These are phyloP conservation scores for Nitzschia sp. DNA, from an alignment of 108 stramenopile species.

Conservation along the genomic window DNA sequence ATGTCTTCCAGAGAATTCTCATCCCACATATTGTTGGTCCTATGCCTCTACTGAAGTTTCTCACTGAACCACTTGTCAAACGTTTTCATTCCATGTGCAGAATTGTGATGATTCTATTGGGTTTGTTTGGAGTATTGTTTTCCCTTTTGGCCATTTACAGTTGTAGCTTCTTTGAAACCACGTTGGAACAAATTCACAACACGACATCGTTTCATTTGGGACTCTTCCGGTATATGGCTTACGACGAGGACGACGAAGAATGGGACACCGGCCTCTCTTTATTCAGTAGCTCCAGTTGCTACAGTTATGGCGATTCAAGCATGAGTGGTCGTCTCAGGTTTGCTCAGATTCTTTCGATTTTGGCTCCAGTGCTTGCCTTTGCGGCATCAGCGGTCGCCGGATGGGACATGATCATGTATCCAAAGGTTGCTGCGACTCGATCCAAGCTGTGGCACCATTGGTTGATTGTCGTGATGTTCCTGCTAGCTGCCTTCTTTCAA, in stretches of 20 bases:
- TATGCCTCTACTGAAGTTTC: no score
- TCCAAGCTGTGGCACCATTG: not conserved
- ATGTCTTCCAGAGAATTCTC: no score
- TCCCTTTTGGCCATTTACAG: not conserved
- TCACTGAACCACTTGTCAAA: no score
- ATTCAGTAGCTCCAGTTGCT: not conserved
- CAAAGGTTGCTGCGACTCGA: not conserved
- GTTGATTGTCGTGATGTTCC: not conserved
- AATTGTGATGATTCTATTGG: not conserved
- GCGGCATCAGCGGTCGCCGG: not conserved
- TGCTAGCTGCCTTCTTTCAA: not conserved
- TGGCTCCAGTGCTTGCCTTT: not conserved
- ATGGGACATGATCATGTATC: conserved; percentile 1
- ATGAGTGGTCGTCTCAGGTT: not conserved
- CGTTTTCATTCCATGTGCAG: not conserved
- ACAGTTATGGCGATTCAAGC: not conserved
- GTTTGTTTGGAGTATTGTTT: not conserved
- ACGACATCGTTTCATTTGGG: not conserved
- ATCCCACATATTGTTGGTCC: no score
- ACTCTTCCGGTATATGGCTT: not conserved
- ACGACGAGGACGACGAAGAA: not conserved
- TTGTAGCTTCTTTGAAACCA: not conserved
- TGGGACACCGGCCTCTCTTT: not conserved
- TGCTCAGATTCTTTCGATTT: not conserved
- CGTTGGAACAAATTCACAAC: not conserved